Percentiles rank a stretch among this genome's conserved stretches.
phyloP scores from a whole-genome alignment of 2,329 filamentous ascomycete genomes.

The Apiospora arundinis region DNA sequence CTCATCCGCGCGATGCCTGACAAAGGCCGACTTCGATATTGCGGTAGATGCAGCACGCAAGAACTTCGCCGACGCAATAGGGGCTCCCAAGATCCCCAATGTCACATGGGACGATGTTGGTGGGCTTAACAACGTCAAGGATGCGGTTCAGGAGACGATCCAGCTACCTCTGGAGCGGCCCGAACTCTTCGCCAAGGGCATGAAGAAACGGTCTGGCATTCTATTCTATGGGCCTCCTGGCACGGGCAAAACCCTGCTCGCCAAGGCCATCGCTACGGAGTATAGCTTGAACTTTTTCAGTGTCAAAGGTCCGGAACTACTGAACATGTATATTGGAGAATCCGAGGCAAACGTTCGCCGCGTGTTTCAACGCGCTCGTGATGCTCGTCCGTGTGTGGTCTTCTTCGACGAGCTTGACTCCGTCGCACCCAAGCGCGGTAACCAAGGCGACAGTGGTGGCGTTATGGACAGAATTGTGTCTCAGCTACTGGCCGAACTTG shows the following conservation, averaged over 20 bases:
- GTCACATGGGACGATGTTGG: constrained; percentile 97
- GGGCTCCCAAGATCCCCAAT: constrained; percentile 96
- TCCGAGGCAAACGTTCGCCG: constrained; percentile 90
- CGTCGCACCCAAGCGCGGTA: constrained; percentile 93
- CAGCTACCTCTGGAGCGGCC: constrained; percentile 90
- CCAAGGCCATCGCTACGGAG: constrained; percentile 91
- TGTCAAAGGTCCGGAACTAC: constrained; percentile 87
- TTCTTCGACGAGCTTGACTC: constrained; percentile 95
- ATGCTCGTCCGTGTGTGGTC: constrained; percentile 86
- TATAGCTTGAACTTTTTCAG: constrained; percentile 95
- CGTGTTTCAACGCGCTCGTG: constrained; percentile 85
- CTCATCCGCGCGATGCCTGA: constrained; percentile 77
- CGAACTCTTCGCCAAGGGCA: constrained; percentile 93
- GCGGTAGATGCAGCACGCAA: constrained; percentile 95
- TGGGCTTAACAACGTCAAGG: constrained; percentile 91
- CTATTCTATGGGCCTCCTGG: constrained; percentile 91
- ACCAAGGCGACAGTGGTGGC: constrained; percentile 95
- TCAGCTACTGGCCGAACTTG: constrained; percentile 91
- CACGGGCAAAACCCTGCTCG: constrained; percentile 90
- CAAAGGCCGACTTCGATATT: constrained; percentile 84
- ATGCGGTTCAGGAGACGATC: constrained; percentile 96
- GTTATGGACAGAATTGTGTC: constrained; percentile 99
- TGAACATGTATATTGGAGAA: constrained; percentile 97
- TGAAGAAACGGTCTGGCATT: constrained; percentile 97
- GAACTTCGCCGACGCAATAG: constrained; percentile 97